phyloP scores from a whole-genome alignment of 371 early-diverging fungal species.

The Rozella allomycis region DNA sequence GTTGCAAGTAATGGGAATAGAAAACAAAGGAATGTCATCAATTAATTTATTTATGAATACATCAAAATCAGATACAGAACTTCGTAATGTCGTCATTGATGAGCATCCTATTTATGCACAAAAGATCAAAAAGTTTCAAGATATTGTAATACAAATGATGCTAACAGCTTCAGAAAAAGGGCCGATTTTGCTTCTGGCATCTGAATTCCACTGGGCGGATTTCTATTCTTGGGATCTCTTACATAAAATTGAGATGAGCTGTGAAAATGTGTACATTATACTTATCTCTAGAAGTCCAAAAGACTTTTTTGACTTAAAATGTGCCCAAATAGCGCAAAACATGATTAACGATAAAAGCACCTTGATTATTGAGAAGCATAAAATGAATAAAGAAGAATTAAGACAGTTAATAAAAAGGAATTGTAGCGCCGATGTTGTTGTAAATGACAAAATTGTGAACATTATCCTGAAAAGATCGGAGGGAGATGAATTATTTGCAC shows the following conservation, averaged over 20 bases:
- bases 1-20: conserved; percentile 4
- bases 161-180: conserved; percentile 4
- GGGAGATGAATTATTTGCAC: too few relatives aligned
- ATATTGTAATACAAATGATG: conserved; percentile 11
- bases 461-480: too few relatives aligned
- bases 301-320: too few relatives aligned
- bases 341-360: conserved; percentile 10
- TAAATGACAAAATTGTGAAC: conserved; percentile 8
- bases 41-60: conserved; percentile 1
- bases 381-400: conserved; percentile 5
- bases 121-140: conserved; percentile 9
- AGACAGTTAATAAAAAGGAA: conserved; percentile 2
- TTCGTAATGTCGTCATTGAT: not conserved
- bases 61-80: conserved; percentile 1
- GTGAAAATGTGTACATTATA: conserved; percentile 8
- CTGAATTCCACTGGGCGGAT: conserved; percentile 26
- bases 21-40: conserved; percentile 1
- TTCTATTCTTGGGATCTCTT: conserved; percentile 17
- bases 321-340: too few relatives aligned
- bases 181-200: conserved; percentile 9
- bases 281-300: too few relatives aligned
- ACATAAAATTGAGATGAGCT: conserved; percentile 9
- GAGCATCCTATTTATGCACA: conserved; percentile 1
- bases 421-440: conserved; percentile 3
- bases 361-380: conserved; percentile 12